Base-by-base conservation (phyloP, 2,329 filamentous ascomycete species). In the Cladophialophora chaetospira region DNA sequence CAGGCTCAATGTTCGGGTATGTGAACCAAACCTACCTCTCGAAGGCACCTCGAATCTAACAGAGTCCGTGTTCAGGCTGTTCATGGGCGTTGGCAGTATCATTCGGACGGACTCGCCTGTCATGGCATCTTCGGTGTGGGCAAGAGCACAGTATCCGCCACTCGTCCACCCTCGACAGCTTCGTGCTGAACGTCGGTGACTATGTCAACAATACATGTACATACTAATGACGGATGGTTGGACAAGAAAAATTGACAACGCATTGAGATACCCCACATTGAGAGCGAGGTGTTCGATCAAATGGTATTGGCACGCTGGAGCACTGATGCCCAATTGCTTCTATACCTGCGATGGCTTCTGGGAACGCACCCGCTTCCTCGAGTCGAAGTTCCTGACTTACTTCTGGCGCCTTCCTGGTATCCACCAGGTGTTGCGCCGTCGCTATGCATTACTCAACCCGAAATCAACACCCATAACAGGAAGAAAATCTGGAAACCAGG, bases 51-150 rank as follows among this genome's bases (percentile, higher is more conserved):
- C n/a, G 35, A 42, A 23, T 17, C 36, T 51, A 33, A 51, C 48
- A n/a, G 15, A 9, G 4, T 15, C 35, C 35, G 4, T 11, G n/a
- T 23, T 46, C 46, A 64, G 49, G 17, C 97, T 97, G 78, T 99
- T 99, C 82, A 99, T 99, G 94, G 93, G 90, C 56, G 96, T 99
- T 67, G 94, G 94, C 66, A 96, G 91, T 67, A 92, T 96, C 42
- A 97, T 99, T 69, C 88, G 94, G 70, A 92, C 91, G 58, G 94
- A 99, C 67, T 86, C 89, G 63, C 89, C 90, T 40, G 86, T 88
- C 33, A 86, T 89, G 67, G 79, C 87, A 57, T 81, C 85, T 65
- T 84, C 91, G 71, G 84, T 89, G 56, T 96, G 93, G 77, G 82
- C 85, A 65, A 84, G 84, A 71, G 86, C 89, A 48, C 85, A 87